phyloP scores from a whole-genome alignment of 495 filamentous ascomycete genomes.

The Penicillium pancosmium region DNA sequence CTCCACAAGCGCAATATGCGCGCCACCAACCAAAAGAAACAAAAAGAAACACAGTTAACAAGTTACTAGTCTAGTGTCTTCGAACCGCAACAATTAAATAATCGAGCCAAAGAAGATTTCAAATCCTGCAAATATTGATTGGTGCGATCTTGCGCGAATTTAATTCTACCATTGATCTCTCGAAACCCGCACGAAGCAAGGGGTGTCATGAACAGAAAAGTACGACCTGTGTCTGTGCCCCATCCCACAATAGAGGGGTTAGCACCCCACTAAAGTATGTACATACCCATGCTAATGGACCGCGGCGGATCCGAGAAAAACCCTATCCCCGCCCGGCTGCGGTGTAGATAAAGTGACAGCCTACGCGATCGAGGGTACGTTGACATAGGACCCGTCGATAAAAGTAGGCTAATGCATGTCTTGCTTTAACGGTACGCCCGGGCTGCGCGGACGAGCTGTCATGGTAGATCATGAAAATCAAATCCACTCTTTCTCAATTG shows the following conservation, averaged over 20 bases:
- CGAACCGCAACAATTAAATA: too few species aligned
- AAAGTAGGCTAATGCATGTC: slow-evolving; percentile 7
- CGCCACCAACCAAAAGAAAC: neutral
- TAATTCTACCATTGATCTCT: too few species aligned
- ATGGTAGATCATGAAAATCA: slow-evolving; percentile 2
- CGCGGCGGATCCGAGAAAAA: neutral
- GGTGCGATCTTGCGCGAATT: neutral
- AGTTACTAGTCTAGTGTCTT: too few species aligned
- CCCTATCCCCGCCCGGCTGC: neutral
- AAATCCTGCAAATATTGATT: neutral
- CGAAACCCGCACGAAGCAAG: neutral
- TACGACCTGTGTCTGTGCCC: neutral
- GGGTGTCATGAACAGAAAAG: neutral
- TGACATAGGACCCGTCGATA: neutral
- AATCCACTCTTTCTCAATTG: neutral
- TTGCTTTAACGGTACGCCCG: slow-evolving; percentile 7
- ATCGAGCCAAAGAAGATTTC: too few species aligned
- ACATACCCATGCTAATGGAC: neutral
- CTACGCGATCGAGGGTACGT: neutral
- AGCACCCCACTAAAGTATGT: neutral
- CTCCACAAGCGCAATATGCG: neutral
- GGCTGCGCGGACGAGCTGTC: neutral
- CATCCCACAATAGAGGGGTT: neutral
- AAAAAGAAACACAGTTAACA: too few species aligned
- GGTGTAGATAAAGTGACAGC: neutral